Percentiles rank a stretch among this genome's conserved stretches.
These are phyloP conservation scores for Solanum piurae DNA, from an alignment of 257 asterid genomes.

Conservation along the genomic window DNA sequence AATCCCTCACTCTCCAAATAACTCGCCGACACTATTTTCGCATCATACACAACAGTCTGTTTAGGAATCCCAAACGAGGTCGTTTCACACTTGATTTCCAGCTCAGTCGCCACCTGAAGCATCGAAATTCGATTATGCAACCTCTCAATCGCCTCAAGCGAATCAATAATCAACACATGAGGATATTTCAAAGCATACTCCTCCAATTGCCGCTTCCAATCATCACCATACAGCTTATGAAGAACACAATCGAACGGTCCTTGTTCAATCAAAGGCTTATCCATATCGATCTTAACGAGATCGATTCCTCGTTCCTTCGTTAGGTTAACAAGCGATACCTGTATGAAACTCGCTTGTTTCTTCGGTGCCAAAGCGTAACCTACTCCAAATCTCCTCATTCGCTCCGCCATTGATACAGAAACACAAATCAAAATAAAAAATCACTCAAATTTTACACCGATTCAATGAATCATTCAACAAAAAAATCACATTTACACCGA, in stretches of 20 bases:
- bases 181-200: constrained; percentile 41
- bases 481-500: background rate
- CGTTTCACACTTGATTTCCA: constrained; percentile 15
- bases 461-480: background rate
- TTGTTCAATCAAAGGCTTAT: constrained; percentile 46
- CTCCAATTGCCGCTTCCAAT: constrained; percentile 47
- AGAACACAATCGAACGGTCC: constrained; percentile 63
- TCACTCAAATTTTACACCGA: background rate
- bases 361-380: constrained; percentile 78
- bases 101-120: constrained; percentile 49
- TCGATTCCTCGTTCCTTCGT: constrained; percentile 52
- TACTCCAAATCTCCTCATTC: constrained; percentile 34
- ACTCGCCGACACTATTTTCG: constrained; percentile 23
- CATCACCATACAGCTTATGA: constrained; percentile 54
- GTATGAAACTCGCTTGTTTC: constrained; percentile 65
- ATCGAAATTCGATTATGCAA: constrained; percentile 65
- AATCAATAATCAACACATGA: constrained; percentile 34
- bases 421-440: background rate
- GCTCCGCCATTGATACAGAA: constrained; percentile 21
- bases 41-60: constrained; percentile 44
- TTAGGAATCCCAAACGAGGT: constrained; percentile 54
- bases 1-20: constrained; percentile 31
- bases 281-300: constrained; percentile 50
- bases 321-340: constrained; percentile 35
- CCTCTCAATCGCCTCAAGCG: constrained; percentile 53